Evolutionary conservation across 1,284 basidiomycete species (phyloP).

Genomic region (Sporisorium sorghi): DNA sequence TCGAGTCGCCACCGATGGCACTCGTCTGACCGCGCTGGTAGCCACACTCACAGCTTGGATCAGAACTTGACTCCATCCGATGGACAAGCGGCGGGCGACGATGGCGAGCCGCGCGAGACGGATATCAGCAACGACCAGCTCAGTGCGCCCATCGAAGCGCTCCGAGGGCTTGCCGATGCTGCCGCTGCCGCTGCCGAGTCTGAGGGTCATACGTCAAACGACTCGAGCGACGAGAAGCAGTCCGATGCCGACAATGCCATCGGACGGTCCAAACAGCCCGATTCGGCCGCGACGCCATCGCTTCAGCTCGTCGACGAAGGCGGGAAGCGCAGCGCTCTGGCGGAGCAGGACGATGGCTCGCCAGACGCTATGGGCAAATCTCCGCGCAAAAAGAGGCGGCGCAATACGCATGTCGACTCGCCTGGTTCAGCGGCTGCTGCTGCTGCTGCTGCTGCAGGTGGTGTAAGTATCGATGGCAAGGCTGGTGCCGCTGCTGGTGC

Average conservation of each 20-base stretch:
- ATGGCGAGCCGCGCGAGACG: constrained; percentile 30
- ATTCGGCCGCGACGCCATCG: constrained; percentile 11
- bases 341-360: constrained; percentile 8
- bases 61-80: constrained; percentile 32
- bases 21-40: constrained; percentile 30
- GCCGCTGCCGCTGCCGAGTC: constrained; percentile 84
- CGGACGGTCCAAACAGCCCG: constrained; percentile 5
- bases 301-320: constrained; percentile 35
- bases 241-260: neutral
- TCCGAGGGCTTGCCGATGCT: constrained; percentile 90
- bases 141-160: constrained; percentile 87
- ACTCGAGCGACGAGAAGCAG: constrained; percentile 38
- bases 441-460: neutral
- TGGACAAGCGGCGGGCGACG: constrained; percentile 14
- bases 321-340: constrained; percentile 23
- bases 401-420: constrained; percentile 20
- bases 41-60: constrained; percentile 30
- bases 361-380: constrained; percentile 8
- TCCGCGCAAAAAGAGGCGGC: constrained; percentile 31
- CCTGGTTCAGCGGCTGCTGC: constrained; percentile 1
- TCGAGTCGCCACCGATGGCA: constrained; percentile 31
- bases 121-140: constrained; percentile 56
- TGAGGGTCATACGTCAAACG: constrained; percentile 33
- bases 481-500: constrained; percentile 8
- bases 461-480: constrained; percentile 7